phyloP scores from a whole-genome alignment of 208 protist species.

The Leishmania turanica region DNA sequence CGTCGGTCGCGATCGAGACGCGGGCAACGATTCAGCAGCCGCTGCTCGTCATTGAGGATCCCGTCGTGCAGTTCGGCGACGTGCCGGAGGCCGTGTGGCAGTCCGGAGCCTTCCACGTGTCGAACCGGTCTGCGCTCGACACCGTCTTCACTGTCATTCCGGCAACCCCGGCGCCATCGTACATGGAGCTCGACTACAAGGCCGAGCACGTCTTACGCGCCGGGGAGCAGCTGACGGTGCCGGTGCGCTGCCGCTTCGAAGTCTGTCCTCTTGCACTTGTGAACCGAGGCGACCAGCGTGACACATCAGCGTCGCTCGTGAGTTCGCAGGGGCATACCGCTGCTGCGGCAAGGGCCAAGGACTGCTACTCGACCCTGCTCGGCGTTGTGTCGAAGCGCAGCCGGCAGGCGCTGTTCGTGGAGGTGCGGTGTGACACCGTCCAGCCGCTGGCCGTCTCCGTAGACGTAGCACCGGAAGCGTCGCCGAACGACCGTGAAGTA shows the following conservation, averaged over 20 bases:
- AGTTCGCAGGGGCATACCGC: not conserved
- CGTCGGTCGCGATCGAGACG: slow-evolving; percentile 79
- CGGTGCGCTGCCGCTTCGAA: slow-evolving; percentile 60
- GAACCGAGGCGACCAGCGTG: not conserved
- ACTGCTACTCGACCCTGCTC: slow-evolving; percentile 54
- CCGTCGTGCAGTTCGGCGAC: slow-evolving; percentile 70
- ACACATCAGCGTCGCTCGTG: not conserved
- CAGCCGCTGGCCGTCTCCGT: slow-evolving; percentile 62
- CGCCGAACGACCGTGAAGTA: not conserved
- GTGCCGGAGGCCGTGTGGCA: slow-evolving; percentile 80
- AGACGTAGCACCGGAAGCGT: slow-evolving; percentile 41
- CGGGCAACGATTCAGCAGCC: slow-evolving; percentile 82
- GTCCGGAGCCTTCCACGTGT: slow-evolving; percentile 57
- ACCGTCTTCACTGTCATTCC: slow-evolving; percentile 68
- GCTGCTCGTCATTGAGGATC: slow-evolving; percentile 56
- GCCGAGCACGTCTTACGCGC: slow-evolving; percentile 47
- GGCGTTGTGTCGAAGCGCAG: slow-evolving; percentile 59
- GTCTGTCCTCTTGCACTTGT: slow-evolving; percentile 7
- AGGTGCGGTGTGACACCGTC: slow-evolving; percentile 70
- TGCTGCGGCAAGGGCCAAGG: slow-evolving; percentile 3
- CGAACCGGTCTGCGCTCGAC: slow-evolving; percentile 81
- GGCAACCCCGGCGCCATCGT: slow-evolving; percentile 44
- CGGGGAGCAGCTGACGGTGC: slow-evolving; percentile 56
- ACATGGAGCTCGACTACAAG: slow-evolving; percentile 59
- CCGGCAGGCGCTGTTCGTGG: slow-evolving; percentile 61